Evolutionary conservation across 75 land plant species (phyloP), one percentile per base, ranked within the genome.

Genomic region (Pinus taeda): DNA sequence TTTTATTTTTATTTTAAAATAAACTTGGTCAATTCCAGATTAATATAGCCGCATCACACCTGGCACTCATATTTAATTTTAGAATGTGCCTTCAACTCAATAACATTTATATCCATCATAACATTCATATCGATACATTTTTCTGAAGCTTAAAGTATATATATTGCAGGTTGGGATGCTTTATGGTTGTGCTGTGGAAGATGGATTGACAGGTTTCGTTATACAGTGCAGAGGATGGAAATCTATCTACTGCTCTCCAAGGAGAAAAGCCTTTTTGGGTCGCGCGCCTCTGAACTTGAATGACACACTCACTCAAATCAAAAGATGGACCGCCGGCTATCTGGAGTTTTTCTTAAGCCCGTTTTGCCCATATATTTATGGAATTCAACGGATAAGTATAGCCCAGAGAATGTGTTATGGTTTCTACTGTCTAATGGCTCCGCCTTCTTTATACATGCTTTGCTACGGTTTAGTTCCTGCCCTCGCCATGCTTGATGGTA

Each of bases 131-230:
- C 26, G 0, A 26, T 33, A 33, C 33, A 33, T 33, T 33, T 1
- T 33, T 0, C 1, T 33, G 33, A 33, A 33, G 33, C 2, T 26
- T 26, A 26, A 14, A 57, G 3, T 60, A 0, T 37, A 11, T 36
- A n/a, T 26, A 21, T 77, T 39, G 21, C 81, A 80, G 81, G 59
- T 80, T 60, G 81, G 81, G 0, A 63, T 80, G 77, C 39, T 65
- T 71, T 80, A 80, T 15, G 81, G 81, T 2, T 80, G 77, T 66
- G 77, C 77, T 1, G 81, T 80, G 30, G 81, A 80, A 55, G 81
- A 80, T 30, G 72, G 65, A 12, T 36, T 80, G 71, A 80, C 81
- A 39, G 81, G 81, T 11, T 29, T 80, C 15, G 77, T 42, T 4
- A 18, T 80, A 13, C 81, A 75, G 3, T 74, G 55, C 15, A 80